These are phyloP conservation scores for Plenodomus tracheiphilus DNA, from an alignment of 2,329 filamentous ascomycete genomes.

Conservation along the genomic window DNA sequence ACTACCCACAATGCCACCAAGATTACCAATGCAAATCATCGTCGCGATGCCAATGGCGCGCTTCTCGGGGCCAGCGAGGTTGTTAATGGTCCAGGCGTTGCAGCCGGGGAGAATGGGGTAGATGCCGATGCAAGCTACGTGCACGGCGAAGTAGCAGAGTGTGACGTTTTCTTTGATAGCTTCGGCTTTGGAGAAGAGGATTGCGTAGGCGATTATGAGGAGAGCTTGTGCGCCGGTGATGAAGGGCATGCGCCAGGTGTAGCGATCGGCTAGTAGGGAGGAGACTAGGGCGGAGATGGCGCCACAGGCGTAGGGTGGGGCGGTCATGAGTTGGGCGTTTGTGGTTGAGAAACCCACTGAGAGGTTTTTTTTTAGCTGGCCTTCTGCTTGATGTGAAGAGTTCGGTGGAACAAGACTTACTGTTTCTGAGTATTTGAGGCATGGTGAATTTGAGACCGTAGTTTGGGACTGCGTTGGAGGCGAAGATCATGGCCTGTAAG, in stretches of 20 bases:
- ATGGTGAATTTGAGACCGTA: constrained; percentile 43
- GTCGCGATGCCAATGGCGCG: constrained; percentile 23
- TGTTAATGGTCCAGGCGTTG: constrained; percentile 3
- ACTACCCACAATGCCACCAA: constrained; percentile 32
- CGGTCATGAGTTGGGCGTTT: constrained; percentile 29
- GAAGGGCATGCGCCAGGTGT: constrained; percentile 27
- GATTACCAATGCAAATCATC: constrained; percentile 29
- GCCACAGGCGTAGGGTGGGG: constrained; percentile 26
- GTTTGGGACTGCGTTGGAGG: constrained; percentile 24
- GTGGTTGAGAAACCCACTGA: constrained; percentile 28
- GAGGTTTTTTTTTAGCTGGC: too few species aligned
- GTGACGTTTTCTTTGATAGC: constrained; percentile 47
- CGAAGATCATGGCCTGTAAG: constrained; percentile 47
- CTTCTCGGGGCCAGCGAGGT: too few species aligned
- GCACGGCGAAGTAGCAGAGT: constrained; percentile 50
- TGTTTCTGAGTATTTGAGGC: constrained; percentile 15
- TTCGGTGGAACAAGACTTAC: too few species aligned
- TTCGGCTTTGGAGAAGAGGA: constrained; percentile 5
- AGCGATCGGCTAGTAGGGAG: constrained; percentile 20
- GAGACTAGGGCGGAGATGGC: constrained; percentile 23
- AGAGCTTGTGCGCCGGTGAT: constrained; percentile 20
- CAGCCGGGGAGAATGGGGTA: constrained; percentile 28
- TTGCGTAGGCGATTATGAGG: constrained; percentile 46
- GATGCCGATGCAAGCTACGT: constrained; percentile 35
- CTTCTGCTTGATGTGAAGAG: too few species aligned